These are phyloP conservation scores for Celoporthe dispersa DNA, from an alignment of 2,329 filamentous ascomycete species.

Conservation along the genomic window DNA sequence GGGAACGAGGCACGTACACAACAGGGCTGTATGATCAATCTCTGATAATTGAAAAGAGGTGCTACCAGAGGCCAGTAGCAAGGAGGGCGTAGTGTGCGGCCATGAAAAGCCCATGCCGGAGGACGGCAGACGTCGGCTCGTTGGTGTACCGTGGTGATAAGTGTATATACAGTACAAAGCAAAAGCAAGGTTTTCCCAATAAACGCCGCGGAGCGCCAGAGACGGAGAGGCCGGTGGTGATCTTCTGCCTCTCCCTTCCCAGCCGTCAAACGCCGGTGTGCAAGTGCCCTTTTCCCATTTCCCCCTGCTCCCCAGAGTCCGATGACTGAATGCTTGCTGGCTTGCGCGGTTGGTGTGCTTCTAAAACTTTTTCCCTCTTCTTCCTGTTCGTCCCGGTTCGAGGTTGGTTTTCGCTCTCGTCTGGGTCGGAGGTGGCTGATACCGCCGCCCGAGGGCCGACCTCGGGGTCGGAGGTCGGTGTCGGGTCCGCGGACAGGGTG, in stretches of 20 bases:
- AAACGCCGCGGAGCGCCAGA: constrained; percentile 10
- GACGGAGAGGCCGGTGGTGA: not conserved
- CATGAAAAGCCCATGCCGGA: not conserved
- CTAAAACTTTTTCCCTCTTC: not conserved
- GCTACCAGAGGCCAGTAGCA: not conserved
- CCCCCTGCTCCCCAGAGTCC: not conserved
- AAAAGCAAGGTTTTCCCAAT: not conserved
- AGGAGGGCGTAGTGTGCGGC: not conserved
- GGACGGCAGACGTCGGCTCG: not conserved
- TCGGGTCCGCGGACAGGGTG: constrained; percentile 2
- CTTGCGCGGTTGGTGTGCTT: not conserved
- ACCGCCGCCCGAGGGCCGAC: not conserved
- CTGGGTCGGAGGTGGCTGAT: not conserved
- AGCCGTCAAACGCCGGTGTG: constrained; percentile 18
- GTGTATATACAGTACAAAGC: constrained; percentile 6
- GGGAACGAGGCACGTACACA: not conserved
- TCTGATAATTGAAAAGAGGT: not conserved
- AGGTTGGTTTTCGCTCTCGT: not conserved
- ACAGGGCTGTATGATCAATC: not conserved
- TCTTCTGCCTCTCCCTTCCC: constrained; percentile 4
- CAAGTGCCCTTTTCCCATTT: constrained; percentile 6
- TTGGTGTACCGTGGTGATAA: not conserved
- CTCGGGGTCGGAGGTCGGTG: not conserved
- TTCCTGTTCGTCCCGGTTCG: not conserved
- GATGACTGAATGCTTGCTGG: constrained; percentile 5